Evolutionary conservation across 2,329 filamentous ascomycete genomes (phyloP), one percentile per base, ranked within the genome.

Genomic region (Colletotrichum agaves): DNA sequence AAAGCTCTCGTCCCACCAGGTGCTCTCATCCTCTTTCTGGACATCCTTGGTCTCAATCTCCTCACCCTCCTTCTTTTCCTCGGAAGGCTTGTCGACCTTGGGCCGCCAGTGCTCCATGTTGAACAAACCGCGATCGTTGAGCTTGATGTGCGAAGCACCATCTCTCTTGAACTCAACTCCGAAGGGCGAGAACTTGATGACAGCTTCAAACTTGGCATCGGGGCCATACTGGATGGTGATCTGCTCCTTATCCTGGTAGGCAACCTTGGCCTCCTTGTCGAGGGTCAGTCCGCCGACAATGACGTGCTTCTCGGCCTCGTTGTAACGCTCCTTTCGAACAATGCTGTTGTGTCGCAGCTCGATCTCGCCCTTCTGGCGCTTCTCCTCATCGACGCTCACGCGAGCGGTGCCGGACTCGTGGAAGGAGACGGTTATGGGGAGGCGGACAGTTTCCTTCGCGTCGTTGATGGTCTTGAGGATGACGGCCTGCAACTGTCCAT

Each of bases 1-100:
- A 78, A 99, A 99, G 0, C 87, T 88, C 82, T 99, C 96, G 6
- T 99, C 96, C 96, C 96, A 99, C 93, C 94, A 98, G 3, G 94
- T 98, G 80, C 90, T 92, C 76, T 98, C 92, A 71, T 96, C 92
- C 71, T 91, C 88, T 79, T 39, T 74, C 72, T 41, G 72, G 71
- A 59, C 50, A 57, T 79, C 77, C 12, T 80, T 77, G 27, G 82
- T 77, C 57, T 82, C 76, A 56, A 83, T 81, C 70, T 79, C 78
- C 70, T 83, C 82, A 63, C 82, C 85, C 63, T 89, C 88, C 69
- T 85, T 83, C 71, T 87, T 88, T 71, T 85, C 82, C 2, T 78
- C 75, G 67, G 75, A 75, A 8, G 80, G 76, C 72, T 84, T 82
- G 46, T 97, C 94, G 15, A 93, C 80, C 85, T 97, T 97, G 47